These are phyloP conservation scores for Asclepias syriaca DNA, from an alignment of 257 asterid species.

Conservation along the genomic window DNA sequence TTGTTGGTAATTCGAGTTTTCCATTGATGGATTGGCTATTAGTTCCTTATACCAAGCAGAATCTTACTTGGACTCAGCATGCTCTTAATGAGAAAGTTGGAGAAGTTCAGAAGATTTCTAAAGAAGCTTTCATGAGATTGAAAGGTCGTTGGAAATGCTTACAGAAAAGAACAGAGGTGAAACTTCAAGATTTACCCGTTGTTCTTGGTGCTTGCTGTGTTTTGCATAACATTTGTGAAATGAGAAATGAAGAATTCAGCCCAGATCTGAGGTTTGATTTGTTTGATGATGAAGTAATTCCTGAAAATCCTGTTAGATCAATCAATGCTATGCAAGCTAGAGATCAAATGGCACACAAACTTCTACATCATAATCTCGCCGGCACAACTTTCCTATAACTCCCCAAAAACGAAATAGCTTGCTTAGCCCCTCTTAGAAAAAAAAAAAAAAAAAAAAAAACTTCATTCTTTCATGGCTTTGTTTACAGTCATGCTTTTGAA, in stretches of 20 bases:
- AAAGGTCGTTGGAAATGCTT: conserved; percentile 81
- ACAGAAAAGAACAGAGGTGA: conserved; percentile 78
- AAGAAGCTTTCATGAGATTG: conserved; percentile 65
- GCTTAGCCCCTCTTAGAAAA: too few species aligned
- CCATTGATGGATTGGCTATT: conserved; percentile 67
- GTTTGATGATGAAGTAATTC: conserved; percentile 51
- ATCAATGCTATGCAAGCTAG: conserved; percentile 37
- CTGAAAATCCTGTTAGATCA: conserved; percentile 46
- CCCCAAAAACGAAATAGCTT: not conserved
- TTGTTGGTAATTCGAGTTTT: conserved; percentile 47
- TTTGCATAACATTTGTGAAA: conserved; percentile 78
- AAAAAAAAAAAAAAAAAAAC: not conserved
- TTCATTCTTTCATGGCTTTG: conserved; percentile 27
- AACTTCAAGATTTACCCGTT: conserved; percentile 73
- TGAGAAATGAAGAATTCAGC: conserved; percentile 44
- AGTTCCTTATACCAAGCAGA: conserved; percentile 55
- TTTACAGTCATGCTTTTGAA: conserved; percentile 21
- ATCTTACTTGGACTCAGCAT: conserved; percentile 76
- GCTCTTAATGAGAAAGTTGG: conserved; percentile 53
- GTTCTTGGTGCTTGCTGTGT: conserved; percentile 86
- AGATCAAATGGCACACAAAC: conserved; percentile 73
- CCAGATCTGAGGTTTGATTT: conserved; percentile 50
- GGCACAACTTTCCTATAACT: conserved; percentile 41
- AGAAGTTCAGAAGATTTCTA: conserved; percentile 37
- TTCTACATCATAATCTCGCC: conserved; percentile 54